phyloP scores from a whole-genome alignment of 805 yeast species.

The Hanseniaspora hatyaiensis region DNA sequence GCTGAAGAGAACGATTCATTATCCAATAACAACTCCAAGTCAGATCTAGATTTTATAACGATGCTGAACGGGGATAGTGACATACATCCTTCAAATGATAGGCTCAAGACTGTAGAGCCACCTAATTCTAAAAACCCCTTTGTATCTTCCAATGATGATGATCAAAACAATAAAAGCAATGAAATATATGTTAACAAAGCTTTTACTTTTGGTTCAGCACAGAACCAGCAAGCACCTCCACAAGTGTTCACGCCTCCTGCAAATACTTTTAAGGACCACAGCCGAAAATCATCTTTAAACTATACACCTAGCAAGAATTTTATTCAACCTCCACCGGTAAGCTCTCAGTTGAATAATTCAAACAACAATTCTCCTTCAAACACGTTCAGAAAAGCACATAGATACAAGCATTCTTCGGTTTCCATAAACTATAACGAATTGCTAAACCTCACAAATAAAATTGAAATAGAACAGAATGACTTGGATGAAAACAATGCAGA shows the following conservation, averaged over 20 bases:
- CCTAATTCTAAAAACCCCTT: background rate
- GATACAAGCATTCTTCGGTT: conserved; percentile 17
- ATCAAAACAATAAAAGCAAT: background rate
- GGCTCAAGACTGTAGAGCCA: too few species aligned
- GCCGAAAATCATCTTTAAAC: conserved; percentile 12
- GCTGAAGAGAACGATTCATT: conserved; percentile 10
- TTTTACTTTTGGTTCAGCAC: conserved; percentile 12
- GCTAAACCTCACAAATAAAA: conserved; percentile 12
- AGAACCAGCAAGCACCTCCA: too few species aligned
- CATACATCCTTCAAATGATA: too few species aligned
- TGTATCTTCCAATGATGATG: background rate
- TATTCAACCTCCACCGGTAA: conserved; percentile 13
- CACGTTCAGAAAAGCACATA: conserved; percentile 16
- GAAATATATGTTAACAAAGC: conserved; percentile 8
- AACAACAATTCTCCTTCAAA: background rate
- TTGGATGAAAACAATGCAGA: background rate
- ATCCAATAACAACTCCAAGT: background rate
- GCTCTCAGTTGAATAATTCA: background rate
- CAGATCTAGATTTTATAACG: conserved; percentile 12
- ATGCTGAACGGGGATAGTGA: background rate
- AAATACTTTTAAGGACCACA: background rate
- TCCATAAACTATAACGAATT: conserved; percentile 15
- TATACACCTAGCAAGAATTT: conserved; percentile 12
- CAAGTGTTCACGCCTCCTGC: background rate
- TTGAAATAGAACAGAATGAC: background rate